Evolutionary conservation across 2,329 filamentous ascomycete genomes (phyloP).

Genomic region (Aspergillus melleus): DNA sequence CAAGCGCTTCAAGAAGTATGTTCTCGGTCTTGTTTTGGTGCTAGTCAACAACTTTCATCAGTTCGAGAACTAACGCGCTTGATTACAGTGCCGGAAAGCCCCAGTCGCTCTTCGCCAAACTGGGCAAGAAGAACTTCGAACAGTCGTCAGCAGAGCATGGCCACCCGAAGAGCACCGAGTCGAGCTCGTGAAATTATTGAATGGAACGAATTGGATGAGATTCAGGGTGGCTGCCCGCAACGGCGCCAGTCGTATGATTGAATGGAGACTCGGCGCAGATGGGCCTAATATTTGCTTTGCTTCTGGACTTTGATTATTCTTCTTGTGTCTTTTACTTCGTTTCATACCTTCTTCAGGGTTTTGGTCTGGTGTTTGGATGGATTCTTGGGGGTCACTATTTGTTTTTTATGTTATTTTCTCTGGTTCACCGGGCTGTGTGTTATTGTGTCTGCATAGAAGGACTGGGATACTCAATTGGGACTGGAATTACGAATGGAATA

Average conservation of each 20-base stretch:
- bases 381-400: conserved; percentile 1
- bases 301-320: conserved; percentile 12
- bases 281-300: conserved; percentile 2
- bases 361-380: conserved; percentile 1
- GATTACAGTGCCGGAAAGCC: conserved; percentile 39
- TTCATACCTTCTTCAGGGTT: conserved; percentile 5
- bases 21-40: background rate
- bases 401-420: background rate
- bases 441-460: background rate
- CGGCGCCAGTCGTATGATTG: background rate
- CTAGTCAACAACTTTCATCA: background rate
- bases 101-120: conserved; percentile 48
- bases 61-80: background rate
- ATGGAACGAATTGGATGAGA: background rate
- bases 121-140: conserved; percentile 47
- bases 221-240: background rate
- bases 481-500: background rate
- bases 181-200: background rate
- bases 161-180: conserved; percentile 2
- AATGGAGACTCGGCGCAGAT: background rate
- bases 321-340: conserved; percentile 5
- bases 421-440: background rate
- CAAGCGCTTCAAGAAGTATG: conserved; percentile 50
- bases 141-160: conserved; percentile 30
- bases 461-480: background rate